Evolutionary conservation across 345 rosid species (phyloP), one percentile per base, ranked within the genome.

Genomic region (Excoecaria agallocha): DNA sequence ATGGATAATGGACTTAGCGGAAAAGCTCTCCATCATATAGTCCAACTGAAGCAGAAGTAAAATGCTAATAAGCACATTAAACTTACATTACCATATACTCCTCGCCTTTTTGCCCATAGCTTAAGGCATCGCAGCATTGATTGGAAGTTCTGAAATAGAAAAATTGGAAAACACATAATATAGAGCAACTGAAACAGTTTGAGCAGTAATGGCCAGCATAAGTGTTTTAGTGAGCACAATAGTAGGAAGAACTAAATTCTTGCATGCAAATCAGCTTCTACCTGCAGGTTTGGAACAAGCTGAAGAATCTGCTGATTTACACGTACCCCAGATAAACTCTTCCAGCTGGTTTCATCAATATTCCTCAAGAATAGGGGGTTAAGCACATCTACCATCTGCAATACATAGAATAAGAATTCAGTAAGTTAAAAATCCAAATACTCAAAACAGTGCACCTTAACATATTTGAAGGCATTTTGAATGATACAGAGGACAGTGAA

Each of bases 31-130:
- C 17, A 19, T 57, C 37, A 77, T 39, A 48, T 61, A 81, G 69
- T 25, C n/a, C 56, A 69, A 78, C 50, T 10, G 35, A 60, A 67
- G 66, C 41, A 68, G 52, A 51, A 35, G 15, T 51, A 41, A 68
- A 49, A 49, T 9, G 19, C 55, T 55, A 48, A 41, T 17, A 48
- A 69, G 15, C 25, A 66, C 30, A 24, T 51, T 65, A 46, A 62
- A 82, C 90, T 76, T 83, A 85, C 92, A 75, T 83, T 84, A 61
- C 89, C 88, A 61, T 86, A 88, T 17, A 86, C 86, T 79, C 89
- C 91, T 74, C 86, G 85, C 65, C 83, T 76, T 67, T 83, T 88
- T 56, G 89, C 90, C 89, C 90, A 86, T 61, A 89, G 54, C 75
- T 89, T 86, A 71, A 86, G 72, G 69, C 85, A 84, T 54, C 86